phyloP scores from a whole-genome alignment of 768 basidiomycete genomes.

The Gyrodon lividus region DNA sequence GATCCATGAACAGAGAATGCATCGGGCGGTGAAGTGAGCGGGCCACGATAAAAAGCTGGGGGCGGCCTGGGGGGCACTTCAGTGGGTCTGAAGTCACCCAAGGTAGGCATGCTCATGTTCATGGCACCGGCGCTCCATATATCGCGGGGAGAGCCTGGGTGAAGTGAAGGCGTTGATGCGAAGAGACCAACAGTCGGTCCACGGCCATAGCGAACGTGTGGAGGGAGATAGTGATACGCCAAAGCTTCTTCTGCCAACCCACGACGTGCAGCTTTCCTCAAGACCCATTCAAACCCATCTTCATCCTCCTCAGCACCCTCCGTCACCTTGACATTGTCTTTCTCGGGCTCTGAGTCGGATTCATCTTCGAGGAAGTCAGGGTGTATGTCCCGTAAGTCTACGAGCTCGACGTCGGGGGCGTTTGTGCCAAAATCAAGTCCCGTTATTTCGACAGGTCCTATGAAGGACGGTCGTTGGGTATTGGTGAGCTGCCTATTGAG shows the following conservation, averaged over 20 bases:
- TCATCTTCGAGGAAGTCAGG: constrained; percentile 90
- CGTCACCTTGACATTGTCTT: constrained; percentile 45
- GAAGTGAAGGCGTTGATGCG: constrained; percentile 49
- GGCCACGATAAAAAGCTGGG: constrained; percentile 32
- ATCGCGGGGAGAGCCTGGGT: constrained; percentile 38
- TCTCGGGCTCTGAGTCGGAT: constrained; percentile 26
- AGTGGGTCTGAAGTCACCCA: constrained; percentile 37
- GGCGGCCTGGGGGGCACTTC: constrained; percentile 25
- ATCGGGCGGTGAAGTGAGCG: constrained; percentile 30
- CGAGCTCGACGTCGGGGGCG: constrained; percentile 83
- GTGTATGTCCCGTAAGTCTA: constrained; percentile 92
- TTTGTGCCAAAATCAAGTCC: constrained; percentile 85
- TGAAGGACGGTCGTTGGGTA: constrained; percentile 83
- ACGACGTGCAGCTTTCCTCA: constrained; percentile 56
- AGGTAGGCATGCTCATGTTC: constrained; percentile 37
- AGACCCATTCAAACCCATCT: constrained; percentile 84
- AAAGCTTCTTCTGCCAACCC: constrained; percentile 51
- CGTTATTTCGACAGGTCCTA: constrained; percentile 87
- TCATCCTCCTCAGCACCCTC: constrained; percentile 61
- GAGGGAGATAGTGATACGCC: constrained; percentile 69
- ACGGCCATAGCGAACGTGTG: constrained; percentile 67
- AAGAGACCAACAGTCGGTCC: constrained; percentile 59
- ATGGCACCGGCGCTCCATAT: constrained; percentile 38
- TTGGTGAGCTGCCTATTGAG: constrained; percentile 78
- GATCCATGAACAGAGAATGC: constrained; percentile 13